Conservation (phyloP, 2,329 filamentous ascomycete genomes). For the Chaetomiaceae sp. region DNA sequence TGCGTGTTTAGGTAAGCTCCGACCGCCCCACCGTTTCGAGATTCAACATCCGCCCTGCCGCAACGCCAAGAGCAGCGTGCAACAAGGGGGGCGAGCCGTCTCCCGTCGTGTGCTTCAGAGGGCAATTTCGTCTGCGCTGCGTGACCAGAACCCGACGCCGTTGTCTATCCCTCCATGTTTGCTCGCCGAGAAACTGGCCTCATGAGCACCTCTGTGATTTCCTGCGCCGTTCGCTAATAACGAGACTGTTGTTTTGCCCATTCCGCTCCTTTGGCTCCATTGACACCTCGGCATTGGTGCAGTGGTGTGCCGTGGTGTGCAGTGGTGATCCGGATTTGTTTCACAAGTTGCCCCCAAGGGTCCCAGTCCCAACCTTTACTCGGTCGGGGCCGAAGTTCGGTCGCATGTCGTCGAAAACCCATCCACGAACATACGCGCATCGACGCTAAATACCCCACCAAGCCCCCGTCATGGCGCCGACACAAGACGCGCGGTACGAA, state of each 20-base stretch:
- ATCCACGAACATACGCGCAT: neutral
- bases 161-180: slow-evolving; percentile 4
- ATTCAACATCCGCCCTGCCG: neutral
- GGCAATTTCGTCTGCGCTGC: slow-evolving; percentile 9
- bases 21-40: neutral
- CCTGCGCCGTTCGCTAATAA: slow-evolving; percentile 13
- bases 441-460: neutral
- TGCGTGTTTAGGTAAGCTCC: neutral
- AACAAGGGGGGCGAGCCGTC: slow-evolving; percentile 1
- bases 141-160: neutral
- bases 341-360: no score
- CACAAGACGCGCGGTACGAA: slow-evolving; percentile 49
- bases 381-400: neutral
- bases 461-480: slow-evolving; percentile 8
- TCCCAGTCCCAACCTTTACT: no score
- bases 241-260: neutral
- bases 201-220: slow-evolving; percentile 5
- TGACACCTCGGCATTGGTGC: no score
- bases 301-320: no score
- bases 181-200: slow-evolving; percentile 8
- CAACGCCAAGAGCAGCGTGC: slow-evolving; percentile 12
- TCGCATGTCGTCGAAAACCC: slow-evolving; percentile 1
- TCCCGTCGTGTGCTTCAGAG: slow-evolving; percentile 1
- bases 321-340: neutral
- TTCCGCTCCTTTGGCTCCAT: neutral